phyloP scores from a whole-genome alignment of 192 early-diverging fungal genomes.

The Gryganskiella cystojenkinii region DNA sequence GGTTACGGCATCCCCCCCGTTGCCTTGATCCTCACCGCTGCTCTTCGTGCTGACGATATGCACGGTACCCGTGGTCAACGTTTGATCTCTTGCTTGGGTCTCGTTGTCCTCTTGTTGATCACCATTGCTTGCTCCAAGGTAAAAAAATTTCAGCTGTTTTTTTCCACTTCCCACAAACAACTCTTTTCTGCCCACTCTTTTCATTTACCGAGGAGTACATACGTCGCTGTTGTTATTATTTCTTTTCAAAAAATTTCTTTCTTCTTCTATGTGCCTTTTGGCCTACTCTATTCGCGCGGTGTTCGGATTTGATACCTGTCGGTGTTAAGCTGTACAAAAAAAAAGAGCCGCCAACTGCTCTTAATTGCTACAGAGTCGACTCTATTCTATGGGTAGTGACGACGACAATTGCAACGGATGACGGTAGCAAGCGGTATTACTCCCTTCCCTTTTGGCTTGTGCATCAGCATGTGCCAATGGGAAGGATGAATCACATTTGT shows the following conservation, averaged over 20 bases:
- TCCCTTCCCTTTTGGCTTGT: background rate
- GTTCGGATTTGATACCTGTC: background rate
- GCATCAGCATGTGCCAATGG: conserved; percentile 13
- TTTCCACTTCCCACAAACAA: background rate
- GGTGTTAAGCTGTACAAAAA: background rate
- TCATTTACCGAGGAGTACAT: background rate
- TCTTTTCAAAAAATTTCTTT: background rate
- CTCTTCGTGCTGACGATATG: conserved; percentile 58
- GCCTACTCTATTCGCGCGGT: background rate
- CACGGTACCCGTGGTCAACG: conserved; percentile 72
- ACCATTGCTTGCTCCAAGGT: conserved; percentile 65
- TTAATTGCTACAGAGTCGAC: background rate
- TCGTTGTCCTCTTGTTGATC: conserved; percentile 65
- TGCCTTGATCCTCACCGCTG: conserved; percentile 64
- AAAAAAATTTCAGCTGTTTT: too few relatives aligned
- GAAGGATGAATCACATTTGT: conserved; percentile 15
- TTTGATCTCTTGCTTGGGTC: conserved; percentile 79
- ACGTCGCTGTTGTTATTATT: background rate
- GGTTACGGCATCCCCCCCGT: conserved; percentile 41
- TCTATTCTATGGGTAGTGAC: background rate
- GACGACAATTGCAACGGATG: too few relatives aligned
- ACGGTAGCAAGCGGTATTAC: too few relatives aligned
- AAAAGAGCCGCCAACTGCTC: background rate
- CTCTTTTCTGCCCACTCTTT: background rate
- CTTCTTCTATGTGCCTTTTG: background rate